phyloP scores from a whole-genome alignment of 345 rosid species.

The Aquilaria yunnanensis region DNA sequence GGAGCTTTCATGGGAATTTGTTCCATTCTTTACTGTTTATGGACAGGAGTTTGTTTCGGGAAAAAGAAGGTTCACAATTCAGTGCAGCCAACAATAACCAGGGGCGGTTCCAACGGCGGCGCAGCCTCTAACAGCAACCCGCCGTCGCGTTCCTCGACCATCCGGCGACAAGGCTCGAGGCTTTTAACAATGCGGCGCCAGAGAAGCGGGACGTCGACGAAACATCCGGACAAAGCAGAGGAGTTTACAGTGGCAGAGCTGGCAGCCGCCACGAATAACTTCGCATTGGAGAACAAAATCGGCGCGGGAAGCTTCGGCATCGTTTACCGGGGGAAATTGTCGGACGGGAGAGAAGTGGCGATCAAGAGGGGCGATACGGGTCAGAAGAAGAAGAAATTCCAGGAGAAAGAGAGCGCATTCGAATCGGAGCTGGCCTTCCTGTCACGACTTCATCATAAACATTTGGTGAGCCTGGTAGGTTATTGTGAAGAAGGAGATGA shows the following conservation, averaged over 20 bases:
- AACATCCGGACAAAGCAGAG: slow-evolving; percentile 75
- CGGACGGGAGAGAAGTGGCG: slow-evolving; percentile 79
- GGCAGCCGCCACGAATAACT: slow-evolving; percentile 64
- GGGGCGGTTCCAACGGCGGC: slow-evolving; percentile 49
- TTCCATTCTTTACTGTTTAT: slow-evolving; percentile 51
- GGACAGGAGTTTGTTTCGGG: slow-evolving; percentile 79
- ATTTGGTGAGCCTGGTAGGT: slow-evolving; percentile 82
- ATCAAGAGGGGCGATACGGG: slow-evolving; percentile 81
- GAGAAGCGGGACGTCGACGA: slow-evolving; percentile 90
- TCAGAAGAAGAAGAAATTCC: slow-evolving; percentile 57
- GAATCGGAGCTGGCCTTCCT: slow-evolving; percentile 81
- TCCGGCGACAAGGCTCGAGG: slow-evolving; percentile 75
- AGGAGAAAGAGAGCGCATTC: slow-evolving; percentile 88
- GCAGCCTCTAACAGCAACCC: slow-evolving; percentile 44
- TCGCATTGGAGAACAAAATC: slow-evolving; percentile 71
- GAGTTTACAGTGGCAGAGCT: slow-evolving; percentile 66
- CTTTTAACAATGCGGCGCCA: slow-evolving; percentile 64
- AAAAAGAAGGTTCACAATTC: slow-evolving; percentile 86
- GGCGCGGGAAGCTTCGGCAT: slow-evolving; percentile 90
- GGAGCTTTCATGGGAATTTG: slow-evolving; percentile 64
- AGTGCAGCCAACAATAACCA: slow-evolving; percentile 82
- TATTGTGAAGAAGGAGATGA: slow-evolving; percentile 82
- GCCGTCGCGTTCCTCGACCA: slow-evolving; percentile 55
- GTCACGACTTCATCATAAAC: slow-evolving; percentile 87
- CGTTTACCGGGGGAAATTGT: slow-evolving; percentile 69